Base-by-base conservation (phyloP, 2,329 filamentous ascomycete genomes). In the Ophiostoma australiae region DNA sequence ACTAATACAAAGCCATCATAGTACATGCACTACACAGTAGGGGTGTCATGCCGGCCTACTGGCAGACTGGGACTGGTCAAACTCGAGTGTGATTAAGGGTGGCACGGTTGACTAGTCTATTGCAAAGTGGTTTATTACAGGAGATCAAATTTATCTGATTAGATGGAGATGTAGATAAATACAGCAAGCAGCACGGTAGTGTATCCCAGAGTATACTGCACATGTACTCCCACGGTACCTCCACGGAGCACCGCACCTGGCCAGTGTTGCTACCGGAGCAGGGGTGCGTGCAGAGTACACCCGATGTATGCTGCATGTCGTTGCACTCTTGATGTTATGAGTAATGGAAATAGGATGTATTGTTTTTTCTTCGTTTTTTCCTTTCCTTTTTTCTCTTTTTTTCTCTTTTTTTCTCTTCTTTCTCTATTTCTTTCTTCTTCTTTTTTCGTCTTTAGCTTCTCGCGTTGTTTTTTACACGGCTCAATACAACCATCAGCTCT, bases 141-240 rank as follows among this genome's bases (percentile, higher is more conserved):
- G 63, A 37, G 63, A 66, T 66, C 63, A 66, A 39, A 67, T 67
- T 65, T 63, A 67, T 67, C 63, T 67, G 33, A 67, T 67, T 39
- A 67, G 63, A 67, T 67, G 35, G 63, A 67, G 63, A 67, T 67
- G 63, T 63, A 67, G 63, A 67, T 67, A 67, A 67, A 31, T 3
- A 31, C 27, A 31, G 27, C 27, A 31, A 31, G 27, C 27, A 31
- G 27, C 27, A 31, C 3, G 27, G 27, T 31, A 31, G 3, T 1
- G 27, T 31, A 31, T 31, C 27, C 27, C 27, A 31, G 27, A 31
- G 27, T 31, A 31, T 31, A 31, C 44, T 20, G 44, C n/a, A 52
- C 4, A 23, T 11, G 27, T 52, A 58, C 52, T 11, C 52, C 23
- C 23, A 13, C 4, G 63, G 11, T 63, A 63, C 58, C 11, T 63